Conservation (phyloP, 1,284 basidiomycete species). For the Sporisorium scitamineum region DNA sequence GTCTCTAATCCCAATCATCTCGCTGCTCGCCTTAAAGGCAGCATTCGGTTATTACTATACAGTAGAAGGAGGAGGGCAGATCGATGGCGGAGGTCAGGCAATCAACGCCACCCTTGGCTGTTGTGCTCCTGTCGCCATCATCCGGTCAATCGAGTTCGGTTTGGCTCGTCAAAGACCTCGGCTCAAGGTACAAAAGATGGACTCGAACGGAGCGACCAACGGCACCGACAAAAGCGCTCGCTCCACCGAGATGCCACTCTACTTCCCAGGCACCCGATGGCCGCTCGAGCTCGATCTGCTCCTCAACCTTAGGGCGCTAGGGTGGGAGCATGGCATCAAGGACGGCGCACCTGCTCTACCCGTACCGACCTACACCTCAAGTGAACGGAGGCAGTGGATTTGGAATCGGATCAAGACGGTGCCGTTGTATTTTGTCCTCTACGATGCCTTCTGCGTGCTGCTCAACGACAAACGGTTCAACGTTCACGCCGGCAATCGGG, state of each 20-base stretch:
- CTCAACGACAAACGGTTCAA: slow-evolving; percentile 34
- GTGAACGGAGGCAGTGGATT: slow-evolving; percentile 21
- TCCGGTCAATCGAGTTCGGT: slow-evolving; percentile 24
- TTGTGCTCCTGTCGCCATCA: slow-evolving; percentile 8
- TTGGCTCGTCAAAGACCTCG: slow-evolving; percentile 9
- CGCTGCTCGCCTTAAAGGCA: slow-evolving; percentile 18
- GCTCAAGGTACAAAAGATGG: slow-evolving; percentile 8
- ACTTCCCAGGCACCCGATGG: slow-evolving; percentile 33
- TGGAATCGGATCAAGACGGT: not conserved
- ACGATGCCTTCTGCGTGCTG: slow-evolving; percentile 26
- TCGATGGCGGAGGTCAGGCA: slow-evolving; percentile 28
- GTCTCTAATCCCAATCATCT: slow-evolving; percentile 26
- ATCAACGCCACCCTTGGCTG: slow-evolving; percentile 28
- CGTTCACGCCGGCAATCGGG: not conserved
- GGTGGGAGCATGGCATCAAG: slow-evolving; percentile 49
- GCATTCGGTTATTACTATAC: slow-evolving; percentile 27
- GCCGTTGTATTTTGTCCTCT: slow-evolving; percentile 11
- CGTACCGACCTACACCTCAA: slow-evolving; percentile 5
- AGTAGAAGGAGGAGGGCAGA: slow-evolving; percentile 18
- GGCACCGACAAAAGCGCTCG: not conserved
- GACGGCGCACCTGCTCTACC: slow-evolving; percentile 23
- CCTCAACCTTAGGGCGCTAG: slow-evolving; percentile 37
- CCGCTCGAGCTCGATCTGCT: slow-evolving; percentile 46
- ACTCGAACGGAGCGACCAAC: not conserved
- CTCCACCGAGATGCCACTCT: slow-evolving; percentile 18